A percentile compares a stretch with the other conserved stretches of the same genome.
These are phyloP conservation scores for Apiosordaria backusii DNA, from an alignment of 495 filamentous ascomycete genomes.

Conservation along the genomic window DNA sequence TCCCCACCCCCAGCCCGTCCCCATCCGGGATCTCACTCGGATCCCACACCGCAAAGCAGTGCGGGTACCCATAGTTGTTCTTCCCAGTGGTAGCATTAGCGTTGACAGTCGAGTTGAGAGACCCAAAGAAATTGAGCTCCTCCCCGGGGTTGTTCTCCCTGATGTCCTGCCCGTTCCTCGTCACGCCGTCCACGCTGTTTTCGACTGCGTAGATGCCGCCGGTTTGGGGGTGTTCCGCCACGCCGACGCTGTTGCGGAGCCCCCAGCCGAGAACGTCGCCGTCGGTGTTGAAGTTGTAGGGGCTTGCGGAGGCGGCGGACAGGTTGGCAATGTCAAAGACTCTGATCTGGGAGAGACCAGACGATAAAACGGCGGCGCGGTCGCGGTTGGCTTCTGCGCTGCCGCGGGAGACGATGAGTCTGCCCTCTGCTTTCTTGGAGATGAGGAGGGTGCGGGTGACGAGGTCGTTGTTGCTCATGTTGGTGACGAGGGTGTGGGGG, in stretches of 20 bases:
- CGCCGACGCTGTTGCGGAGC: constrained; percentile 62
- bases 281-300: constrained; percentile 35
- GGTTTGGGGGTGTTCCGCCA: constrained; percentile 54
- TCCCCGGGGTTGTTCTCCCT: constrained; percentile 66
- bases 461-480: constrained; percentile 57
- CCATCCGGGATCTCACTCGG: constrained; percentile 49
- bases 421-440: constrained; percentile 35
- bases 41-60: constrained; percentile 60
- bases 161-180: constrained; percentile 52
- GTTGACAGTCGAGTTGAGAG: constrained; percentile 47
- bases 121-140: constrained; percentile 65
- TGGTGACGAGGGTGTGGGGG: constrained; percentile 47
- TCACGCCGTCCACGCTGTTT: constrained; percentile 59
- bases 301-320: constrained; percentile 36
- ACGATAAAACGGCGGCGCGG: constrained; percentile 39
- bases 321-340: constrained; percentile 53
- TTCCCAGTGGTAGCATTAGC: constrained; percentile 17
- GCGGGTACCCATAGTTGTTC: constrained; percentile 59
- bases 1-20: constrained; percentile 43
- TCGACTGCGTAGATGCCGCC: constrained; percentile 66
- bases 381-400: constrained; percentile 52
- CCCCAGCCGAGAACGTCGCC: constrained; percentile 64
- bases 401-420: constrained; percentile 56
- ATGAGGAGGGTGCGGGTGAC: constrained; percentile 58
- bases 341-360: constrained; percentile 57